Evolutionary conservation across 1,284 basidiomycete genomes (phyloP).

Genomic region (Ceratobasidium theobromae): DNA sequence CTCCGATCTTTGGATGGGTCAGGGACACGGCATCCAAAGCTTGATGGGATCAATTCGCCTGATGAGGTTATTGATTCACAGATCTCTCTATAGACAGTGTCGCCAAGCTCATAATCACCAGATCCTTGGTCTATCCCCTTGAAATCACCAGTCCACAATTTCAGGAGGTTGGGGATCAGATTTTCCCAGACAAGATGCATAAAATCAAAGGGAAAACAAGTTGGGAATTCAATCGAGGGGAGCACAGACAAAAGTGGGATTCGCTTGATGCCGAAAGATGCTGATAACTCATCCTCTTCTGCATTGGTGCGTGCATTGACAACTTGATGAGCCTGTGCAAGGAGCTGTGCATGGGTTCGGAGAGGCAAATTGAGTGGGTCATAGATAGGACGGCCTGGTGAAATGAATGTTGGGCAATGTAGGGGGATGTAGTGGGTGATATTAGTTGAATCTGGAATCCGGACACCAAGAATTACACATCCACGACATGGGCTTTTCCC

Average conservation of each 20-base stretch:
- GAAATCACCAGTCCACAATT: conserved; percentile 3
- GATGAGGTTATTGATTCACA: background rate
- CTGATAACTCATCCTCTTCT: background rate
- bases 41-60: background rate
- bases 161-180: background rate
- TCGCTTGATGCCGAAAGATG: background rate
- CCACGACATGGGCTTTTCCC: no score
- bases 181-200: conserved; percentile 32
- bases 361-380: conserved; percentile 21
- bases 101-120: background rate
- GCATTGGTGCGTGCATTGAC: background rate
- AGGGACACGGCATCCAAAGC: conserved; percentile 26
- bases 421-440: conserved; percentile 22
- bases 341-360: conserved; percentile 14
- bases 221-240: background rate
- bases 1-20: conserved; percentile 2
- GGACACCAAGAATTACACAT: conserved; percentile 25
- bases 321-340: background rate
- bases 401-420: no score
- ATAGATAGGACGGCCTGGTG: background rate
- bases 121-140: background rate
- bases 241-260: background rate
- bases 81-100: background rate
- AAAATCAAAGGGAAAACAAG: conserved; percentile 24
- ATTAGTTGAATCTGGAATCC: background rate